Percentiles rank a stretch among this genome's conserved stretches.
These are phyloP conservation scores for Mycena rebaudengoi DNA, from an alignment of 768 basidiomycete species.

Conservation along the genomic window DNA sequence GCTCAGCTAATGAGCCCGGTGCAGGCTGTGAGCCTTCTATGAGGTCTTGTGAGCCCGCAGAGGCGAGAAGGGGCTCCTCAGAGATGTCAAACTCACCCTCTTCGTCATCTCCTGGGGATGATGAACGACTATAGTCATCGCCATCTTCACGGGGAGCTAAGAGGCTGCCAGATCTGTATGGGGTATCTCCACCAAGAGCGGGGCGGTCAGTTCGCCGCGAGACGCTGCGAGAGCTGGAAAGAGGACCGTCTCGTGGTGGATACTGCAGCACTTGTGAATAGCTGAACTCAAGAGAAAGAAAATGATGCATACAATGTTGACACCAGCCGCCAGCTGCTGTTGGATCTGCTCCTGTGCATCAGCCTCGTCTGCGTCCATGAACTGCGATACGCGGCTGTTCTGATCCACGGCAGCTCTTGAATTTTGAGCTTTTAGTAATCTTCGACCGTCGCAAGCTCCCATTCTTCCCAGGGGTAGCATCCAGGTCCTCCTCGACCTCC, in stretches of 20 bases:
- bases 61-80: slow-evolving; percentile 65
- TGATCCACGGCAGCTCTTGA: slow-evolving; percentile 54
- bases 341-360: slow-evolving; percentile 89
- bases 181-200: slow-evolving; percentile 48
- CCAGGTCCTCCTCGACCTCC: slow-evolving; percentile 58
- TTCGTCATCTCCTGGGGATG: slow-evolving; percentile 58
- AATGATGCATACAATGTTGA: slow-evolving; percentile 63
- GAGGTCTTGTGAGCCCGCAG: slow-evolving; percentile 56
- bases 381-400: slow-evolving; percentile 76
- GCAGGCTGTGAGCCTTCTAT: slow-evolving; percentile 46
- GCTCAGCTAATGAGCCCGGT: slow-evolving; percentile 65
- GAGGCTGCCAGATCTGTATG: slow-evolving; percentile 51
- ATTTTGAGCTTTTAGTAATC: slow-evolving; percentile 38
- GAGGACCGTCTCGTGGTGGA: slow-evolving; percentile 64
- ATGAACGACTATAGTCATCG: slow-evolving; percentile 52
- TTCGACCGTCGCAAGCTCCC: slow-evolving; percentile 50
- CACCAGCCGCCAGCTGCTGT: slow-evolving; percentile 80
- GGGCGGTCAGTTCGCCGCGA: slow-evolving; percentile 66
- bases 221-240: slow-evolving; percentile 73
- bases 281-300: neutral
- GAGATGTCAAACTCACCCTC: slow-evolving; percentile 68
- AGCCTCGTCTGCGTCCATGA: slow-evolving; percentile 89
- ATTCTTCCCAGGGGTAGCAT: slow-evolving; percentile 65
- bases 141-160: slow-evolving; percentile 55
- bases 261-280: slow-evolving; percentile 52